Evolutionary conservation across 1,139 yeast species (phyloP).

Genomic region (Candida freyschussii): DNA sequence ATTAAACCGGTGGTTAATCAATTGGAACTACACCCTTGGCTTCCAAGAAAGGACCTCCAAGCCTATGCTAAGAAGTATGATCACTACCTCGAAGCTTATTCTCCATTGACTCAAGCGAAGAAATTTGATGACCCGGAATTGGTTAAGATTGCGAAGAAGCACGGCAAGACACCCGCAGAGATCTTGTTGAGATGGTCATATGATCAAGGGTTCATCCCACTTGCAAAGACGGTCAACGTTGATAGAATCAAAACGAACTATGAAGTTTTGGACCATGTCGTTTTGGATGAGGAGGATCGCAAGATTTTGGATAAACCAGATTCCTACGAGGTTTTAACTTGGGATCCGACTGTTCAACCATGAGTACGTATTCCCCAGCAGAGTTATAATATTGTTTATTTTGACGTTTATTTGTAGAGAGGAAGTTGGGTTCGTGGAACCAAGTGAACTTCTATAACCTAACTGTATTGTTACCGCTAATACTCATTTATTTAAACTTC

Average conservation of each 20-base stretch:
- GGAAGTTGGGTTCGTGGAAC: no score
- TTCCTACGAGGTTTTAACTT: slow-evolving; percentile 24
- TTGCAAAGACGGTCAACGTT: slow-evolving; percentile 61
- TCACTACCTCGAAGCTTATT: slow-evolving; percentile 47
- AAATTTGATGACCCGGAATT: slow-evolving; percentile 48
- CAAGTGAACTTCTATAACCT: no score
- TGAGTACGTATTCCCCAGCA: background rate
- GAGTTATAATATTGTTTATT: no score
- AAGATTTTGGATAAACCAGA: slow-evolving; percentile 23
- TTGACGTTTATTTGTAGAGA: no score
- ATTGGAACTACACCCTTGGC: slow-evolving; percentile 50
- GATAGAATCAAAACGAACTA: slow-evolving; percentile 45
- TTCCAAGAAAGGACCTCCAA: slow-evolving; percentile 37
- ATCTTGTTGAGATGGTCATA: slow-evolving; percentile 42
- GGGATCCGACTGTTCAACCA: slow-evolving; percentile 31
- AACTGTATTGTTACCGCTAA: no score
- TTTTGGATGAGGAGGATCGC: slow-evolving; percentile 24
- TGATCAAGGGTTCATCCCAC: slow-evolving; percentile 53
- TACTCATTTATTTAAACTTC: background rate
- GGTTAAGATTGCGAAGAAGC: slow-evolving; percentile 34
- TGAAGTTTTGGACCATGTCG: slow-evolving; percentile 31
- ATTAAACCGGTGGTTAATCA: slow-evolving; percentile 47
- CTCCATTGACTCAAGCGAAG: slow-evolving; percentile 49
- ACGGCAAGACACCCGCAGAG: slow-evolving; percentile 38
- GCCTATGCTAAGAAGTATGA: slow-evolving; percentile 38